Conservation (phyloP, 495 filamentous ascomycete genomes). For the Acidiella bohemica region DNA sequence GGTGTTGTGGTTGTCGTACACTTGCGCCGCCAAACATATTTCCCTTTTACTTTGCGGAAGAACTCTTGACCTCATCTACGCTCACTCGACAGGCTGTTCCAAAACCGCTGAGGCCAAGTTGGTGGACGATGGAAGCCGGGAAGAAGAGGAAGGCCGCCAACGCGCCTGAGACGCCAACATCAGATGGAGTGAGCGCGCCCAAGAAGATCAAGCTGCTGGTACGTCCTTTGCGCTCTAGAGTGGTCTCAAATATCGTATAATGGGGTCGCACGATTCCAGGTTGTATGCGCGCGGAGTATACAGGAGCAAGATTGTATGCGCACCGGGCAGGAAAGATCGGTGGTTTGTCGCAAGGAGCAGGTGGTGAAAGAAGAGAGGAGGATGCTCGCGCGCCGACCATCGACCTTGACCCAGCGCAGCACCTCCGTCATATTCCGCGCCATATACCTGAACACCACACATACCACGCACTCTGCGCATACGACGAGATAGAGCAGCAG, state of each 20-base stretch:
- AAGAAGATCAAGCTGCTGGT: slow-evolving; percentile 50
- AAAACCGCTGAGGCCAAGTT: too few relatives aligned
- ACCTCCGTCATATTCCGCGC: slow-evolving; percentile 10
- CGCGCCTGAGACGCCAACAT: slow-evolving; percentile 21
- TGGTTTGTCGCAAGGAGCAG: slow-evolving; percentile 9
- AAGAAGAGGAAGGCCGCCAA: neutral
- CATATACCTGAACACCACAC: too few relatives aligned
- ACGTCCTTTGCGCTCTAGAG: slow-evolving; percentile 26
- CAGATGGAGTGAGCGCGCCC: slow-evolving; percentile 44
- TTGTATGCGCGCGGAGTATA: neutral
- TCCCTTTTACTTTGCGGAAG: too few relatives aligned
- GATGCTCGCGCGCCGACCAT: slow-evolving; percentile 7
- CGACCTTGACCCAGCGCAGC: slow-evolving; percentile 4
- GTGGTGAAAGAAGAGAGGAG: slow-evolving; percentile 15
- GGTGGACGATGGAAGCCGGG: neutral
- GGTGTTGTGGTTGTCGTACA: too few relatives aligned
- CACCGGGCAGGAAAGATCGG: neutral
- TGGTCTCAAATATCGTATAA: neutral
- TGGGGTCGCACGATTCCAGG: neutral
- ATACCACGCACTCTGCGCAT: neutral
- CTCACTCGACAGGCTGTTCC: too few relatives aligned
- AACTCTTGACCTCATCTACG: too few relatives aligned
- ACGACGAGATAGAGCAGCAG: neutral
- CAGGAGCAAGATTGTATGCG: neutral
- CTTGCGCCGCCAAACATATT: too few relatives aligned